These are phyloP conservation scores for Chimonanthus salicifolius DNA, from an alignment of 164 flowering plant species.

Conservation along the genomic window DNA sequence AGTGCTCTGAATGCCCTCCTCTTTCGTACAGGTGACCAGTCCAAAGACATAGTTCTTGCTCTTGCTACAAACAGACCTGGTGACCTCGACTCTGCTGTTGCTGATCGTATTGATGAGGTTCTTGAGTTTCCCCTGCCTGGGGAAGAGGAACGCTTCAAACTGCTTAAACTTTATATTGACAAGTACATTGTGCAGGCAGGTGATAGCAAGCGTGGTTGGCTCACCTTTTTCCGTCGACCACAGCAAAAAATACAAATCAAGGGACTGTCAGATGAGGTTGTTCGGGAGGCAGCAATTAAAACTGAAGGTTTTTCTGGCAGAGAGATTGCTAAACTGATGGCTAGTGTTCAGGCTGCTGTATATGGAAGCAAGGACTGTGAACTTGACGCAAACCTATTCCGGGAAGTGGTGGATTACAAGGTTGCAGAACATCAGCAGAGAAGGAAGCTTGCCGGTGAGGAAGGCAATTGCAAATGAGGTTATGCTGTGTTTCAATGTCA, in stretches of 20 bases:
- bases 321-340: slow-evolving; percentile 96
- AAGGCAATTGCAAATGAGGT: background rate
- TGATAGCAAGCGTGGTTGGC: slow-evolving; percentile 51
- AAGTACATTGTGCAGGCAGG: slow-evolving; percentile 85
- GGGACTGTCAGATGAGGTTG: slow-evolving; percentile 67
- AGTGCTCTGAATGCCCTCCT: slow-evolving; percentile 98
- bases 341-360: slow-evolving; percentile 96
- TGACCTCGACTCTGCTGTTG: slow-evolving; percentile 92
- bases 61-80: slow-evolving; percentile 98
- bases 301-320: slow-evolving; percentile 94
- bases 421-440: slow-evolving; percentile 96
- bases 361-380: slow-evolving; percentile 83
- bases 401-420: slow-evolving; percentile 94
- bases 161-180: slow-evolving; percentile 77
- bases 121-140: slow-evolving; percentile 92
- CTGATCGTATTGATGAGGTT: slow-evolving; percentile 90
- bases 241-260: slow-evolving; percentile 82
- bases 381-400: slow-evolving; percentile 69
- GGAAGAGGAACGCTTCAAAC: slow-evolving; percentile 79
- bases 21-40: slow-evolving; percentile 96
- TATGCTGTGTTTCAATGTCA: background rate
- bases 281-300: slow-evolving; percentile 80
- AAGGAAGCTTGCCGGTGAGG: slow-evolving; percentile 54
- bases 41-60: slow-evolving; percentile 93
- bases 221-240: slow-evolving; percentile 39